Base-by-base conservation (phyloP, 1,139 yeast species). In the Saccharomycopsis phalli region DNA sequence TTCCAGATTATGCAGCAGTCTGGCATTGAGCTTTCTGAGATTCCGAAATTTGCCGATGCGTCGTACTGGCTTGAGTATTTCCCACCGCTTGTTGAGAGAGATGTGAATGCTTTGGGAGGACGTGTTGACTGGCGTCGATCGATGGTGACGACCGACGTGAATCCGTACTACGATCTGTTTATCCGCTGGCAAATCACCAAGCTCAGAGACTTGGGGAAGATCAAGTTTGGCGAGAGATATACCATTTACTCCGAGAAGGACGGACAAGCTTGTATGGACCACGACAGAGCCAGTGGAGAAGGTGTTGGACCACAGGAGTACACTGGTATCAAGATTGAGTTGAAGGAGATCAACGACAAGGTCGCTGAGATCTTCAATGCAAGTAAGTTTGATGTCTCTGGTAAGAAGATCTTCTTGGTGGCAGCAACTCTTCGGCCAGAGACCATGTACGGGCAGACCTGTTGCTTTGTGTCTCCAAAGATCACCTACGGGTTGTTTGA, bases 251-350 rank as follows among this genome's bases (percentile, higher is more conserved):
- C 97, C 32, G 95, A 88, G 58, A 88, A 83, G 66, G 98, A 91
- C 64, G 96, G 96, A 47, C 99, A 91, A 68, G 94, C 98, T 36
- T 91, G 99, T 71, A 88, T 91, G 87, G 98, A 91, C 63, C 99
- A 91, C 63, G 99, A 91, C 64, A 81, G 99, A 71, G 81, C 75
- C 62, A 76, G 91, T 39, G 99, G 99, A 59, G 99, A 91, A 68
- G 98, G 94, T 60, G 88, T 91, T 39, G 75, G 81, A 52, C 96
- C 98, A 33, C 98, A 93, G 64, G 98, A 91, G 62, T 91, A 91
- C 62, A 79, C 87, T 33, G 96, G 93, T 54, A 77, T 91, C 57
- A 91, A 91, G 71, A 91, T 91, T 56, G 66, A 71, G 60, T 71
- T 82, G 37, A 61, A 69, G 31, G 83, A 81, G 53, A 71, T 74